Evolutionary conservation across 164 flowering plant species (phyloP).

Genomic region (Aristolochia contorta): DNA sequence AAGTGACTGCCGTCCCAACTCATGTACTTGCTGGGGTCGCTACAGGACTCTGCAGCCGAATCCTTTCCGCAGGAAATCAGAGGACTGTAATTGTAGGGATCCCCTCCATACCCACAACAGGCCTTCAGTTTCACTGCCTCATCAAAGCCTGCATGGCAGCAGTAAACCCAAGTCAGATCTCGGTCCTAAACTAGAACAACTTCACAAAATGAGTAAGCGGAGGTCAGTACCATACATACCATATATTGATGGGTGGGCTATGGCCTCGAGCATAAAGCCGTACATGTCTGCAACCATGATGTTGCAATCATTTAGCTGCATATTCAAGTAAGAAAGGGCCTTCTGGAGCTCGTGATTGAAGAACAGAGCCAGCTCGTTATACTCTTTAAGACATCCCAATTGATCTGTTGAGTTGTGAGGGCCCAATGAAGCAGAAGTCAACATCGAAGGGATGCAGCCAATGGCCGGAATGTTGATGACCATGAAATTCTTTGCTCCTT

Average conservation of each 20-base stretch:
- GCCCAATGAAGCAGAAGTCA: slow-evolving; percentile 9
- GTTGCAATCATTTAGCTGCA: not conserved
- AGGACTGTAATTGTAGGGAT: slow-evolving; percentile 16
- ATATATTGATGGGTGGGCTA: slow-evolving; percentile 11
- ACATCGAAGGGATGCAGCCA: slow-evolving; percentile 11
- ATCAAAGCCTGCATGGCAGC: slow-evolving; percentile 17
- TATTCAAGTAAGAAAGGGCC: not conserved
- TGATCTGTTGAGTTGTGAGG: slow-evolving; percentile 17
- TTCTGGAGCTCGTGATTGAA: slow-evolving; percentile 10
- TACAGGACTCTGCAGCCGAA: slow-evolving; percentile 15
- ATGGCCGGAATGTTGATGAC: slow-evolving; percentile 16
- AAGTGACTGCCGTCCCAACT: slow-evolving; percentile 20
- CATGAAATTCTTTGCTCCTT: slow-evolving; percentile 18
- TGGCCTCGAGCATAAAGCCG: slow-evolving; percentile 9
- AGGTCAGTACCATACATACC: slow-evolving; percentile 7
- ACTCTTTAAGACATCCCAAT: slow-evolving; percentile 17
- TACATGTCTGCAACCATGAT: slow-evolving; percentile 13
- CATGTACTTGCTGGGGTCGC: slow-evolving; percentile 13
- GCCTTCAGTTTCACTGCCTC: slow-evolving; percentile 16
- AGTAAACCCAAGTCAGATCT: not conserved
- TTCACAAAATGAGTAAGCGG: not conserved
- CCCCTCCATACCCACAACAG: slow-evolving; percentile 18
- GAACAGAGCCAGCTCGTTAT: slow-evolving; percentile 13
- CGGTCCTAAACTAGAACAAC: not conserved
- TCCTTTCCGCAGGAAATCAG: slow-evolving; percentile 9